Evolutionary conservation across 306 rosid species (phyloP), one percentile per base, ranked within the genome.

Genomic region (Lathyrus oleraceus): DNA sequence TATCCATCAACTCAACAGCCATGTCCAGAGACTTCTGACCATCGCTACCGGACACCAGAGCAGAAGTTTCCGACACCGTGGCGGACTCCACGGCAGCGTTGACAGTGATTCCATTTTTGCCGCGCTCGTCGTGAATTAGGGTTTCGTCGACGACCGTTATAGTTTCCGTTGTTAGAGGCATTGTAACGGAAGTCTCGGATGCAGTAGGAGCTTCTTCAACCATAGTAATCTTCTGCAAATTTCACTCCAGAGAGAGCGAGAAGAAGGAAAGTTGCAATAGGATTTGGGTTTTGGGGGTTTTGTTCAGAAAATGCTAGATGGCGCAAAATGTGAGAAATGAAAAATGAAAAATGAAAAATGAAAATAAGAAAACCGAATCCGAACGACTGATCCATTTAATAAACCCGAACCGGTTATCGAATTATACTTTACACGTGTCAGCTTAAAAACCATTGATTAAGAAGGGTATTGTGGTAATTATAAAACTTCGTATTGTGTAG

Each of bases 1-100:
- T 86, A 45, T 82, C 91, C 88, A 82, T 82, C 79, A 94, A 45
- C 76, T 91, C 92, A 21, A 78, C 86, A 27, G 91, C 79, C 42
- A 57, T 49, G 56, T 84, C 92, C 69, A 88, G 72, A 5, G 96
- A 72, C 66, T 79, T 81, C 77, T 74, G 84, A 9, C 40, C 80
- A 53, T 77, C 87, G 15, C 72, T 78, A 16, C 71, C 79, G 19
- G 92, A 79, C 35, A 77, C 68, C 23, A 49, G 61, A 35, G 76
- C 82, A 4, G 91, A 85, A 64, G 81, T 19, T 76, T 87, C 82
- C 57, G 82, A 77, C n/a, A 85, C 72, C 25, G 79, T 67, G 13
- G 17, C 20, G 42, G 89, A 82, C 6, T 73, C 81, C 7, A 78
- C 43, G 52, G 83, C 60, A 12, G 84, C 85, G 58, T 85, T 91